Conservation (phyloP, 345 rosid species). For the Populus ilicifolia region DNA sequence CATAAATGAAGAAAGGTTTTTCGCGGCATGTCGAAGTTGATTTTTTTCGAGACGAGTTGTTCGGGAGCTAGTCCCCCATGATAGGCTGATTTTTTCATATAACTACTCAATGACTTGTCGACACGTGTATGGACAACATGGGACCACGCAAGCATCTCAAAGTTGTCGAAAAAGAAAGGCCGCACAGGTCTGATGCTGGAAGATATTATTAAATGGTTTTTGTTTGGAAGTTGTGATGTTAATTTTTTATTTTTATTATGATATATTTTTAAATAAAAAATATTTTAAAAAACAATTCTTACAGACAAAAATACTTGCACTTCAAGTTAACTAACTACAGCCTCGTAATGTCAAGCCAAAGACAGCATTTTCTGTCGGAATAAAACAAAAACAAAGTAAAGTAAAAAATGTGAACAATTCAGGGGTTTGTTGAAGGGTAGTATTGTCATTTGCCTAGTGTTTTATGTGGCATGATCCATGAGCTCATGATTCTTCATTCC, state of each 20-base stretch:
- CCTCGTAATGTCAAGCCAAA: neutral
- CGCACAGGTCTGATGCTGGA: neutral
- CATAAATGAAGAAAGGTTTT: neutral
- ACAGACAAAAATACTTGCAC: too few relatives aligned
- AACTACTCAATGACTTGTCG: neutral
- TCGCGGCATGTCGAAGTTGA: conserved; percentile 29
- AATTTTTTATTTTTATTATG: too few relatives aligned
- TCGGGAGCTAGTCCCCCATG: neutral
- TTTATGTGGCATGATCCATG: neutral
- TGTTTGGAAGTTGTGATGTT: neutral
- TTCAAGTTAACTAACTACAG: too few relatives aligned
- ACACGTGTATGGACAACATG: conserved; percentile 24
- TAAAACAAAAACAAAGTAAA: too few relatives aligned
- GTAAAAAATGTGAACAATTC: too few relatives aligned
- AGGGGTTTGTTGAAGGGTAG: neutral
- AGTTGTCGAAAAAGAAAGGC: neutral
- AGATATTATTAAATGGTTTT: neutral
- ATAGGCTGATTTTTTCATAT: conserved; percentile 17
- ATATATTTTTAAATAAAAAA: too few relatives aligned
- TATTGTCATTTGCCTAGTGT: neutral
- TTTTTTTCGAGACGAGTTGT: neutral
- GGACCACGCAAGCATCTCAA: conserved; percentile 2
- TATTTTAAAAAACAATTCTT: too few relatives aligned
- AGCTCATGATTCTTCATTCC: neutral
- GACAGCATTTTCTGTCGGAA: neutral